Base-by-base conservation (phyloP, 306 rosid genomes). In the Dryas octopetala region DNA sequence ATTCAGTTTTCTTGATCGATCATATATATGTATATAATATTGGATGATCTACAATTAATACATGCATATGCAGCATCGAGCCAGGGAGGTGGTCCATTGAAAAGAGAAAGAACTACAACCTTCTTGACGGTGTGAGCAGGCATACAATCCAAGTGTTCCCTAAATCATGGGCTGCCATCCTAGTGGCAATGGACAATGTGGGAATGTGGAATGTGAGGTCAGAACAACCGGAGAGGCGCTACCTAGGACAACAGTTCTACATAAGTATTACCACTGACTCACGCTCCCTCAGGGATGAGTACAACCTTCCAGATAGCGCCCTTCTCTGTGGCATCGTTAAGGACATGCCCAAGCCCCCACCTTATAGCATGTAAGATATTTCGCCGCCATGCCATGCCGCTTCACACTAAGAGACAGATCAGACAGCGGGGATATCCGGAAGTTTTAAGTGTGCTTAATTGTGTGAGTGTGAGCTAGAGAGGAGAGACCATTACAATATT, bases 71-170 rank as follows among this genome's bases (percentile, higher is more conserved):
- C 57, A 91, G 97, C 26, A 38, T 85, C 9, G 96, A 88, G 86
- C 96, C 96, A 0, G 97, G 97, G n/a, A 74, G 26, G 1, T 92
- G 97, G 97, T 62, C 83, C 49, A 92, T 94, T 0, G 96, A 80
- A 12, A 80, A 78, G 38, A 83, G 94, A 62, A 84, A 17, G 66
- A 67, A 53, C 76, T 91, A 89, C 73, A 89, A 92, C 71, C 91
- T 90, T 70, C 86, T 92, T 4, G 98, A 92, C 7, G 96, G 83
- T 0, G 85, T 92, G 73, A 92, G 91, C 86, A 85, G 96, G 51
- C 86, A 92, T 81, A 88, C 96, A 0, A 40, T 92, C 26, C 96
- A 87, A 49, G 94, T 92, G 10, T 90, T 48, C 69, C 98, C 98
- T 0, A 88, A 91, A 49, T 90, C 89, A 3, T 90, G 87, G 86